Conservation (phyloP, 164 flowering plant genomes). For the Amborella trichopoda region DNA sequence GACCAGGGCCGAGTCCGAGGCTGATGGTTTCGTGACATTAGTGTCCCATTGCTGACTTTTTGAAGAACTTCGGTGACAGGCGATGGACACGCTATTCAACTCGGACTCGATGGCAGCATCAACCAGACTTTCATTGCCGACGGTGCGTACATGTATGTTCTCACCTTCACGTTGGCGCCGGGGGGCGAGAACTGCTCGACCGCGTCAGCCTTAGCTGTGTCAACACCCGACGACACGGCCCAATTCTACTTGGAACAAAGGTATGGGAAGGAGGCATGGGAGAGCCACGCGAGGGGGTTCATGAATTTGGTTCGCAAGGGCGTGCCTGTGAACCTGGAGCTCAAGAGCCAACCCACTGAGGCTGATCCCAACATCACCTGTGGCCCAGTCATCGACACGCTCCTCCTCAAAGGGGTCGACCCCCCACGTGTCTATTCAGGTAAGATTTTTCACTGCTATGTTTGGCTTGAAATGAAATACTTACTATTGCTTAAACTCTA, state of each 20-base stretch:
- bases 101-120: slow-evolving; percentile 34
- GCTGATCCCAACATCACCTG: slow-evolving; percentile 21
- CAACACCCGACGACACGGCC: slow-evolving; percentile 20
- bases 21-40: no score
- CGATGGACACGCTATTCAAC: slow-evolving; percentile 26
- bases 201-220: slow-evolving; percentile 9
- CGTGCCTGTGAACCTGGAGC: slow-evolving; percentile 20
- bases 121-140: slow-evolving; percentile 31
- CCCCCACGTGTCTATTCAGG: no score
- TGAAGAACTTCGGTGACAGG: no score
- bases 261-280: slow-evolving; percentile 27
- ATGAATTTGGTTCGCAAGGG: slow-evolving; percentile 21
- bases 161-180: slow-evolving; percentile 26
- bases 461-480: no score
- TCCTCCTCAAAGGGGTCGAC: slow-evolving; percentile 18
- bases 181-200: slow-evolving; percentile 24
- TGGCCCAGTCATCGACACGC: slow-evolving; percentile 26
- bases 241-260: slow-evolving; percentile 11
- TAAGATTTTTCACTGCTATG: no score
- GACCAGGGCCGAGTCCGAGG: no score
- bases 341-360: slow-evolving; percentile 22
- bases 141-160: slow-evolving; percentile 11
- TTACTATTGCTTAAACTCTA: no score
- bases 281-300: slow-evolving; percentile 23
- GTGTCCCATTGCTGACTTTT: no score